Evolutionary conservation across 2,329 filamentous ascomycete species (phyloP).

Genomic region (Leptosphaerulina australis): DNA sequence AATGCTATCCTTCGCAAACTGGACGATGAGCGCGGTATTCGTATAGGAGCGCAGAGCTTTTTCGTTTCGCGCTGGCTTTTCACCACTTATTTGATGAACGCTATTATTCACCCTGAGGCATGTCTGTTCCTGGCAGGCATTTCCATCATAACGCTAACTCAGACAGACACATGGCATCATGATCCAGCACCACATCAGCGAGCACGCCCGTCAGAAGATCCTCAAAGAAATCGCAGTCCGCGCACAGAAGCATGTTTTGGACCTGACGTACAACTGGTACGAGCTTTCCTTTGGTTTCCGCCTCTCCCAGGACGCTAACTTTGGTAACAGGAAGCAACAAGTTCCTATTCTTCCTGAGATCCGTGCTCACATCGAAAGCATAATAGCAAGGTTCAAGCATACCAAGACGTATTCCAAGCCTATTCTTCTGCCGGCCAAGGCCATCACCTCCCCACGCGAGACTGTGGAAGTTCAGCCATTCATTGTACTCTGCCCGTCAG

Average conservation of each 20-base stretch:
- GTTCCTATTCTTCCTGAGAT: slow-evolving; percentile 68
- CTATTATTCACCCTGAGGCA: slow-evolving; percentile 88
- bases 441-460: slow-evolving; percentile 73
- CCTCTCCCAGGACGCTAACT: slow-evolving; percentile 31
- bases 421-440: slow-evolving; percentile 72
- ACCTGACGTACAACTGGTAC: slow-evolving; percentile 73
- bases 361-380: slow-evolving; percentile 72
- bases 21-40: slow-evolving; percentile 69
- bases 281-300: slow-evolving; percentile 40
- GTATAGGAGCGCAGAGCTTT: slow-evolving; percentile 75
- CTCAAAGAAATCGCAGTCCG: slow-evolving; percentile 77
- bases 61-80: slow-evolving; percentile 93
- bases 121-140: slow-evolving; percentile 19
- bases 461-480: slow-evolving; percentile 81
- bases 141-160: slow-evolving; percentile 41
- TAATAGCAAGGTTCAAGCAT: slow-evolving; percentile 66
- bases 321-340: slow-evolving; percentile 59
- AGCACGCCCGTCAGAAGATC: slow-evolving; percentile 81
- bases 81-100: slow-evolving; percentile 80
- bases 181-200: slow-evolving; percentile 88
- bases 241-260: slow-evolving; percentile 78
- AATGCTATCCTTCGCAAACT: slow-evolving; percentile 82
- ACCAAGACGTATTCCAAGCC: slow-evolving; percentile 55
- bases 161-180: slow-evolving; percentile 66
- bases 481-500: slow-evolving; percentile 77